Base-by-base conservation (phyloP, 768 basidiomycete species). In the Nevesoporus exiguus region DNA sequence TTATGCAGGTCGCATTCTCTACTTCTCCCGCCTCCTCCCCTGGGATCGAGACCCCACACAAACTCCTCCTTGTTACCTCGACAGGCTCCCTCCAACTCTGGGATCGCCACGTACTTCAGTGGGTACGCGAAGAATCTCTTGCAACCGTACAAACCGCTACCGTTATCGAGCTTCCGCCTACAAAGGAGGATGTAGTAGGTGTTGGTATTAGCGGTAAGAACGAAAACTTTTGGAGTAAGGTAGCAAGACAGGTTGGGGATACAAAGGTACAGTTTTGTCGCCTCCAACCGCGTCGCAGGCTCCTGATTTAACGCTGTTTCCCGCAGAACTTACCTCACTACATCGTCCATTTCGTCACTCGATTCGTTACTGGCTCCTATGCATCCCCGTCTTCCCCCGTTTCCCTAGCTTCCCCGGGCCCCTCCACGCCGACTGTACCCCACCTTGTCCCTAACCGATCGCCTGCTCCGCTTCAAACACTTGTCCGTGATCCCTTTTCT, bases 111-210 rank as follows among this genome's bases (percentile, higher is more conserved):
- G 64, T 74, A 33, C 71, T 82, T 27, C 75, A 79, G 27, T 96
- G 93, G 92, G 80, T 79, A 0, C 78, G 93, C 45, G 93, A 96
- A 64, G 94, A 98, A 65, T 78, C 82, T 2, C 75, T 96, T 10
- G 74, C 90, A 0, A 75, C 81, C 2, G 77, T 90, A 46, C 71
- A 77, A 22, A 77, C 79, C 0, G 84, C 85, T 1, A 80, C 84
- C 48, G 83, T 93, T 52, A 80, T 93, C 21, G 90, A 93, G 59
- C 77, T 96, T 15, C 90, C 90, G 0, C 88, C 90, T 67, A 62
- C 61, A 8, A 58, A 52, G 39, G 70, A 73, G 17, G 69, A 57
- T 17, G 57, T 66, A 27, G 19, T 29, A 21, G 50, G 60, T 5
- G 41, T 33, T n/a, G 57, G 50, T 13, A 19, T 36, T 27, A 45